phyloP scores from a whole-genome alignment of 208 protist species.

The Acanthamoeba culbertsoni region DNA sequence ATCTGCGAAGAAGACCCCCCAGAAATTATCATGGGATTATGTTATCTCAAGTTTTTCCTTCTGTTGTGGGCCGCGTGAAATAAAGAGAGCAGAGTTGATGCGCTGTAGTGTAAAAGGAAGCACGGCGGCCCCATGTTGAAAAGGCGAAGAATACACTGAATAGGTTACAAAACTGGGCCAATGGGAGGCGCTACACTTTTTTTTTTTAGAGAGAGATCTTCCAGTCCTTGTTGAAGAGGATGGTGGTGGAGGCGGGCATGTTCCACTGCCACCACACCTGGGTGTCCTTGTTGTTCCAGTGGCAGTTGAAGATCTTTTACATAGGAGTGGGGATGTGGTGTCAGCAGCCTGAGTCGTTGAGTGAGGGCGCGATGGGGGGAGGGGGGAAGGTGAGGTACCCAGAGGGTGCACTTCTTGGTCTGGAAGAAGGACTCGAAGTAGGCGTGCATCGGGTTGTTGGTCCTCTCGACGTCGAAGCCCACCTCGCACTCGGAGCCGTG shows the following conservation, averaged over 20 bases:
- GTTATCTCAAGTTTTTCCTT: no score
- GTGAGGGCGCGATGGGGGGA: no score
- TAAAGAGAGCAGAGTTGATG: no score
- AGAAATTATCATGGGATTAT: no score
- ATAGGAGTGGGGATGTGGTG: no score
- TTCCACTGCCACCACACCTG: constrained; percentile 61
- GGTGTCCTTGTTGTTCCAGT: constrained; percentile 55
- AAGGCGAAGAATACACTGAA: neutral
- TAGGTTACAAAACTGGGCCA: neutral
- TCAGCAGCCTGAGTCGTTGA: no score
- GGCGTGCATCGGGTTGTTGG: constrained; percentile 57
- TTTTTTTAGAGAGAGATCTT: constrained; percentile 53
- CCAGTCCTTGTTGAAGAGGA: constrained; percentile 65
- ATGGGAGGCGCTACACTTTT: neutral
- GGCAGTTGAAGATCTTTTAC: constrained; percentile 62
- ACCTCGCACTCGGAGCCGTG: constrained; percentile 65
- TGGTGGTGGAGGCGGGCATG: neutral
- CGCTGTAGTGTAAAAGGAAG: no score
- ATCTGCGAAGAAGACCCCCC: neutral
- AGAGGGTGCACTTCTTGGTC: constrained; percentile 53
- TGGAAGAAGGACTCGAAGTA: constrained; percentile 64
- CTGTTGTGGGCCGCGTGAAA: neutral
- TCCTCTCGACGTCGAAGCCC: constrained; percentile 62
- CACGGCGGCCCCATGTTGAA: no score
- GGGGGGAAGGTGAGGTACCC: neutral